These are phyloP conservation scores for Cucumis cinereus DNA, from an alignment of 306 rosid genomes.

Conservation along the genomic window DNA sequence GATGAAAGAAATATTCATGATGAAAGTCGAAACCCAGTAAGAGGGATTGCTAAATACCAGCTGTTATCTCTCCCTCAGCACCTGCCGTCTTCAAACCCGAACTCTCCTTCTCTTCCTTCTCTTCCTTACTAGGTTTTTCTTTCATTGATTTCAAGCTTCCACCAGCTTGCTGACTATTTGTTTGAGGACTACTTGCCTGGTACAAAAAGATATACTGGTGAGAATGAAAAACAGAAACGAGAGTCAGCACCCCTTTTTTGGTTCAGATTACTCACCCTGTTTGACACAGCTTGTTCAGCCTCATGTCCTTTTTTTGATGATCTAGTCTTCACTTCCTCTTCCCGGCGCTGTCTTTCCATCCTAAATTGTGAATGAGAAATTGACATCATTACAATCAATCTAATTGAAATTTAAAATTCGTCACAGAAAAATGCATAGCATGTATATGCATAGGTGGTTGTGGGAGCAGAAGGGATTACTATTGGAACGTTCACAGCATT, in stretches of 20 bases:
- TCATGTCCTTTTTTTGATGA: conserved; percentile 73
- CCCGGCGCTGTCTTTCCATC: conserved; percentile 97
- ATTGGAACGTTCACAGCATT: neutral
- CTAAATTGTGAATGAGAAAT: conserved; percentile 26
- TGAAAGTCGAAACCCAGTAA: neutral
- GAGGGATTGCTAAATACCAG: conserved; percentile 43
- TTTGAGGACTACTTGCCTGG: conserved; percentile 87
- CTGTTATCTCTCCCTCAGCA: conserved; percentile 95
- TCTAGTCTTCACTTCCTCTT: conserved; percentile 75
- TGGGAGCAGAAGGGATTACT: neutral
- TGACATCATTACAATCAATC: neutral
- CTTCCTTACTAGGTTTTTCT: conserved; percentile 74
- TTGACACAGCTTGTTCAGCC: conserved; percentile 55
- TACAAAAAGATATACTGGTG: neutral
- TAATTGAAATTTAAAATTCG: neutral
- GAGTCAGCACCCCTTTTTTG: neutral
- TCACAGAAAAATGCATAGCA: neutral
- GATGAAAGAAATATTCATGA: neutral
- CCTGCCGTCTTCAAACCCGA: conserved; percentile 94
- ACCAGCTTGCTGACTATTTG: conserved; percentile 51
- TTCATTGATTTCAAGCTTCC: conserved; percentile 79
- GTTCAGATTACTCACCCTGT: conserved; percentile 41
- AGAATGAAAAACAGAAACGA: neutral
- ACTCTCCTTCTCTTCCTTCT: conserved; percentile 67
- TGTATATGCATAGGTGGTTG: neutral